These are phyloP conservation scores for Nyssa sinensis DNA, from an alignment of 148 eudicot genomes.

Conservation along the genomic window DNA sequence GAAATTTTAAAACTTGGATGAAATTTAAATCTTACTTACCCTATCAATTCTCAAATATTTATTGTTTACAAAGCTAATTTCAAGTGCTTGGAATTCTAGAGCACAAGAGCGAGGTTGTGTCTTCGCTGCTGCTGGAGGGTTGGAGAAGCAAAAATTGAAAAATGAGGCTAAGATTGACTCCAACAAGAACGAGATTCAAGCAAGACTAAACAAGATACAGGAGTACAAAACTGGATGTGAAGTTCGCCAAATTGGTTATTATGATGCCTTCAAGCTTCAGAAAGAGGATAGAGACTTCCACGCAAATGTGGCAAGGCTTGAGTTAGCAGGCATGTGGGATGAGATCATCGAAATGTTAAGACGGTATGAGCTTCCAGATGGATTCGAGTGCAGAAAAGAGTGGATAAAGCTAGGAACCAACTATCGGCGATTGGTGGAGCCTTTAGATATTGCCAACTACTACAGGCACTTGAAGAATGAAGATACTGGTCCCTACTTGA, in stretches of 20 bases:
- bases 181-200: constrained; percentile 47
- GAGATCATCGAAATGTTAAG: constrained; percentile 85
- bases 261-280: constrained; percentile 79
- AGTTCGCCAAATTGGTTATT: constrained; percentile 56
- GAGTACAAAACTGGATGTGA: constrained; percentile 50
- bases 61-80: constrained; percentile 2
- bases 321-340: constrained; percentile 91
- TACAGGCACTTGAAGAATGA: constrained; percentile 71
- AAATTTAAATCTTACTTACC: neutral
- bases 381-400: constrained; percentile 63
- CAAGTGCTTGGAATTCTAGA: constrained; percentile 41
- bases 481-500: constrained; percentile 79
- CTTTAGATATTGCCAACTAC: constrained; percentile 85
- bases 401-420: constrained; percentile 89
- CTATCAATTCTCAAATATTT: neutral
- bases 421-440: constrained; percentile 73
- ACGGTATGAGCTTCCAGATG: constrained; percentile 75
- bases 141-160: constrained; percentile 55
- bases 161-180: constrained; percentile 51
- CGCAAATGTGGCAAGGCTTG: constrained; percentile 62
- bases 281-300: constrained; percentile 52
- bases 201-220: constrained; percentile 36
- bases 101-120: constrained; percentile 69
- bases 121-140: constrained; percentile 83
- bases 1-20: neutral